Conservation (phyloP, 805 yeast species). For the Zygosaccharomyces bailii region DNA sequence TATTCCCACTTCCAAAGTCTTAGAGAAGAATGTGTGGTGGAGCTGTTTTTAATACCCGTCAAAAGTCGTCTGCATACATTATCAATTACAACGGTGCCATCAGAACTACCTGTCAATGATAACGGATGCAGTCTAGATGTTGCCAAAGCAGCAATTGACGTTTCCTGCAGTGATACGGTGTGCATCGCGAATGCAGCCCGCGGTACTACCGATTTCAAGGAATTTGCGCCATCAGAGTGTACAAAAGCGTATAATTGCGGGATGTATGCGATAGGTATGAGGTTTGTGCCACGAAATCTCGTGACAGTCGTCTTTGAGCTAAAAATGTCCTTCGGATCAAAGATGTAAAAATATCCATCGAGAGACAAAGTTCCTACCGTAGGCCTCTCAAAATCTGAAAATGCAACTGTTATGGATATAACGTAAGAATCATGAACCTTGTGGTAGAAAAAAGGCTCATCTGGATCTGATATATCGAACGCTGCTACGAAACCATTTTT, state of each 20-base stretch:
- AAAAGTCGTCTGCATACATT: slow-evolving; percentile 40
- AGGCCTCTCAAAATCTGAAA: slow-evolving; percentile 36
- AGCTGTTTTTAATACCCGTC: slow-evolving; percentile 35
- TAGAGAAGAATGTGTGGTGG: slow-evolving; percentile 31
- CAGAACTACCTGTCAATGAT: slow-evolving; percentile 46
- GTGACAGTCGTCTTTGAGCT: slow-evolving; percentile 31
- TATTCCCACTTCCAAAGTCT: slow-evolving; percentile 42
- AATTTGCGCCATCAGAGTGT: slow-evolving; percentile 41
- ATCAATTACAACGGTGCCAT: slow-evolving; percentile 44
- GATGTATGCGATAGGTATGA: slow-evolving; percentile 29
- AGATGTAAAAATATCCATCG: slow-evolving; percentile 42
- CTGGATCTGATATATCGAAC: slow-evolving; percentile 38
- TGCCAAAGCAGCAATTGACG: slow-evolving; percentile 41
- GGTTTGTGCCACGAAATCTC: slow-evolving; percentile 35
- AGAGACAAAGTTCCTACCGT: slow-evolving; percentile 38
- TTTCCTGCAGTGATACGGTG: slow-evolving; percentile 40
- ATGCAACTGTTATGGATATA: slow-evolving; percentile 35
- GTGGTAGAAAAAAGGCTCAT: slow-evolving; percentile 38
- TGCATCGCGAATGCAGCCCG: slow-evolving; percentile 36
- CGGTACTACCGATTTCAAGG: slow-evolving; percentile 38
- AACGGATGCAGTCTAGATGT: slow-evolving; percentile 47
- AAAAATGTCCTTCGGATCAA: slow-evolving; percentile 37
- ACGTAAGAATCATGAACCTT: slow-evolving; percentile 41
- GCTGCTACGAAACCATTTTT: slow-evolving; percentile 59
- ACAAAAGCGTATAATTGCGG: slow-evolving; percentile 39